Evolutionary conservation across 352 stramenopile genomes (phyloP).

Genomic region (Phytophthora sansomeana): DNA sequence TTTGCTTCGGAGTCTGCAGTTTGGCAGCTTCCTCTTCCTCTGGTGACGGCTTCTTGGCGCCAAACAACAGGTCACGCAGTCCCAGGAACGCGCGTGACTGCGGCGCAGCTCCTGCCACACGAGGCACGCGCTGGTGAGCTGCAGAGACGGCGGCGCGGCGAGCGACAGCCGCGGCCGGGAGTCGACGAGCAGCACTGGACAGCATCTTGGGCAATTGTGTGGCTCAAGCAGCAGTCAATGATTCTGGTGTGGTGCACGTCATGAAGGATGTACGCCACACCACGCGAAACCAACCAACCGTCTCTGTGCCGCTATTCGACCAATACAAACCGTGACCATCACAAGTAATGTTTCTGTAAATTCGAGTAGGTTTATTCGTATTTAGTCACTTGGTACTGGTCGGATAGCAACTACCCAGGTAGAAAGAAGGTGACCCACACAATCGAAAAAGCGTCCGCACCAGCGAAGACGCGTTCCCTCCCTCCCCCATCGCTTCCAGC

Average conservation of each 20-base stretch:
- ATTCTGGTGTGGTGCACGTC: not conserved
- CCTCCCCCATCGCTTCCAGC: constrained; percentile 19
- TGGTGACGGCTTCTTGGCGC: constrained; percentile 45
- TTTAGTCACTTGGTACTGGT: constrained; percentile 23
- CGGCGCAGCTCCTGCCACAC: constrained; percentile 2
- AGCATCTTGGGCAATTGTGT: constrained; percentile 44
- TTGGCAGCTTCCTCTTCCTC: constrained; percentile 33
- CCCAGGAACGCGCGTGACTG: constrained; percentile 71
- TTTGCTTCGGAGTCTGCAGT: constrained; percentile 1
- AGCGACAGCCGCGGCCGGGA: constrained; percentile 23
- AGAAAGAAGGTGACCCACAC: constrained; percentile 7
- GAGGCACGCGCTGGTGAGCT: constrained; percentile 5
- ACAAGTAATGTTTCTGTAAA: too few species aligned
- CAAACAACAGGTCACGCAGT: constrained; percentile 72
- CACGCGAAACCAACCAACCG: constrained; percentile 16
- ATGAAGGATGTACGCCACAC: not conserved
- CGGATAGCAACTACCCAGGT: not conserved
- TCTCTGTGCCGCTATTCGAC: constrained; percentile 6
- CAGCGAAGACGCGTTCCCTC: constrained; percentile 18
- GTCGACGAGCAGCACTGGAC: constrained; percentile 33
- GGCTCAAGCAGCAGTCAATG: constrained; percentile 7
- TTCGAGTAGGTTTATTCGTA: too few species aligned
- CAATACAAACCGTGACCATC: too few species aligned
- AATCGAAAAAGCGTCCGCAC: constrained; percentile 37
- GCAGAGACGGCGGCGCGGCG: constrained; percentile 17